Conservation (phyloP, 2,329 filamentous ascomycete species). For the Chaetomiaceae sp. region DNA sequence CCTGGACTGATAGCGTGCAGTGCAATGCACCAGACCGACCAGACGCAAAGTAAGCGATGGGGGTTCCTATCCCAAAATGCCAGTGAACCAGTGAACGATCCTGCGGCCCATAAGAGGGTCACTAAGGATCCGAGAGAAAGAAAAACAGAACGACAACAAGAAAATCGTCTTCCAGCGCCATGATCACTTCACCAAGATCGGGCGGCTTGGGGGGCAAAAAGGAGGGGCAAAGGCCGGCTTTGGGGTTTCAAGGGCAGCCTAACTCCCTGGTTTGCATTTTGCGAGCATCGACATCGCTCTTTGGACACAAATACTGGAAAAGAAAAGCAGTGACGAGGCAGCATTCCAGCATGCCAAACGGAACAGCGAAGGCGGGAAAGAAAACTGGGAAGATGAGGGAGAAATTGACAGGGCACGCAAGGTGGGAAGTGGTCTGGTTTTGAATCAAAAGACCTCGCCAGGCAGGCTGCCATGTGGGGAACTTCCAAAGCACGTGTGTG, state of each 20-base stretch:
- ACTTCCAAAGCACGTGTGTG: slow-evolving; percentile 14
- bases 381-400: slow-evolving; percentile 15
- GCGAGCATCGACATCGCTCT: background rate
- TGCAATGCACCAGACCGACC: no score
- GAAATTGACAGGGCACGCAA: slow-evolving; percentile 8
- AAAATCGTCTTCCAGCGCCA: background rate
- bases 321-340: no score
- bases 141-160: no score
- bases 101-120: no score
- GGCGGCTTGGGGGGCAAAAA: background rate
- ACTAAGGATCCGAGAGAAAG: no score
- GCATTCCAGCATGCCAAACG: background rate
- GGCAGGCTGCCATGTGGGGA: slow-evolving; percentile 14
- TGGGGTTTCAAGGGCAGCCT: background rate
- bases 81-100: no score
- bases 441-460: slow-evolving; percentile 19
- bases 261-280: background rate
- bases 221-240: background rate
- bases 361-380: background rate
- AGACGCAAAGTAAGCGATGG: no score
- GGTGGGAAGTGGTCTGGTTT: slow-evolving; percentile 24
- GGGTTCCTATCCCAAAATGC: no score
- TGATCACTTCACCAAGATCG: background rate
- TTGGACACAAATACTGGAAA: no score
- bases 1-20: no score